Evolutionary conservation across 225 moss, liverwort and hornwort genomes (phyloP).

Genomic region (Marchantia paleacea): DNA sequence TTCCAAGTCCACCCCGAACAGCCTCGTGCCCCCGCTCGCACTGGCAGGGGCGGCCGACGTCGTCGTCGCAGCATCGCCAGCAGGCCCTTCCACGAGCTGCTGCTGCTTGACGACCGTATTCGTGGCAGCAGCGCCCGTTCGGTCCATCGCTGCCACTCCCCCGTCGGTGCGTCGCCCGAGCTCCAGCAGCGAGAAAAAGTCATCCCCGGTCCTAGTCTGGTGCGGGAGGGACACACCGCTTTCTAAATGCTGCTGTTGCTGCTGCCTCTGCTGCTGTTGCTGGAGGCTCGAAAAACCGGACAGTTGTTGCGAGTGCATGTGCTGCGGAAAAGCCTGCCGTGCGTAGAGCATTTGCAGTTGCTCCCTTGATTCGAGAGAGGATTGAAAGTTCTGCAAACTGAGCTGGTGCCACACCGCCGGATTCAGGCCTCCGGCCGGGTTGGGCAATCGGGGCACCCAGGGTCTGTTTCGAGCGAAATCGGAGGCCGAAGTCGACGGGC

Average conservation of each 20-base stretch:
- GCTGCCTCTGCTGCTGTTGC: constrained; percentile 12
- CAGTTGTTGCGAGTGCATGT: constrained; percentile 10
- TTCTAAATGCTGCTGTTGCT: not conserved
- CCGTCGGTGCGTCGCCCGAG: constrained; percentile 28
- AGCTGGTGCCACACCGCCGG: constrained; percentile 37
- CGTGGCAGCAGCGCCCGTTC: not conserved
- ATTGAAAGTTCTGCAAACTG: constrained; percentile 27
- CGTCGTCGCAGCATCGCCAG: not conserved
- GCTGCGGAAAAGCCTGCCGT: constrained; percentile 25
- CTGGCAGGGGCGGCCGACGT: constrained; percentile 37
- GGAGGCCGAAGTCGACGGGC: constrained; percentile 45
- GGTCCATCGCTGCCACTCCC: constrained; percentile 7
- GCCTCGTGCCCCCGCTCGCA: constrained; percentile 62
- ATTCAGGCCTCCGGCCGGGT: constrained; percentile 16
- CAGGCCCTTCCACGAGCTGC: not conserved
- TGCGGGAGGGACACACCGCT: constrained; percentile 19
- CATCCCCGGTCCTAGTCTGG: constrained; percentile 19
- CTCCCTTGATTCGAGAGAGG: constrained; percentile 20
- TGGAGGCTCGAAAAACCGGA: constrained; percentile 23
- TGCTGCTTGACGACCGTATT: not conserved
- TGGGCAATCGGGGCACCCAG: constrained; percentile 37
- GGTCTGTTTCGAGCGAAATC: constrained; percentile 39
- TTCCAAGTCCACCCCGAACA: constrained; percentile 91
- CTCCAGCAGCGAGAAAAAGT: constrained; percentile 39
- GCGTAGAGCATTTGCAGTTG: constrained; percentile 36